These are phyloP conservation scores for Fusarium robinianum DNA, from an alignment of 2,329 filamentous ascomycete species.

Conservation along the genomic window DNA sequence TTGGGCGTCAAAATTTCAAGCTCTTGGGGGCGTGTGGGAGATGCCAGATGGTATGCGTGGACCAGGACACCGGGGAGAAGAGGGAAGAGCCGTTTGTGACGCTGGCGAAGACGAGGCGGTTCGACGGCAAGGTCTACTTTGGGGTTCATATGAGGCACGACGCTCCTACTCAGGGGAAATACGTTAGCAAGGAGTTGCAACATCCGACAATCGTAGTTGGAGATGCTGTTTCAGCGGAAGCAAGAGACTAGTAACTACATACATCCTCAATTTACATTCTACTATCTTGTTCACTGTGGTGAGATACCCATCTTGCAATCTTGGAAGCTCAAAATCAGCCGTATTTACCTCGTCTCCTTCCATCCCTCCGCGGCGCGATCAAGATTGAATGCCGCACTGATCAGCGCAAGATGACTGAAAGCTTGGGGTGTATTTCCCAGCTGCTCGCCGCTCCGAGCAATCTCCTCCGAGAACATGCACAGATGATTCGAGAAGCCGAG, in stretches of 20 bases:
- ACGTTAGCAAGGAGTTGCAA: slow-evolving; percentile 26
- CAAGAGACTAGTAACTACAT: slow-evolving; percentile 7
- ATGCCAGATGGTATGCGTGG: slow-evolving; percentile 95
- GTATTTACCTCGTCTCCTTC: slow-evolving; percentile 22
- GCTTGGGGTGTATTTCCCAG: slow-evolving; percentile 80
- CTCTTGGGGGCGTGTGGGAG: slow-evolving; percentile 83
- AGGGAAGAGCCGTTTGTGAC: slow-evolving; percentile 87
- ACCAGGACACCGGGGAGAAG: slow-evolving; percentile 79
- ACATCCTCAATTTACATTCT: too few relatives aligned
- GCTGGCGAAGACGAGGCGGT: slow-evolving; percentile 81
- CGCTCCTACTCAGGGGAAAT: not conserved
- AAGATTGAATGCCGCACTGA: slow-evolving; percentile 78
- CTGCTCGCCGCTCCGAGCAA: slow-evolving; percentile 74
- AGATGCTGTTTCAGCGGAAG: slow-evolving; percentile 45
- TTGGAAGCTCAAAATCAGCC: not conserved
- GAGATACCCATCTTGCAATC: not conserved
- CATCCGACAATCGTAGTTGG: slow-evolving; percentile 54
- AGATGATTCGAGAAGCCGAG: slow-evolving; percentile 76
- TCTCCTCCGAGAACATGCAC: slow-evolving; percentile 80
- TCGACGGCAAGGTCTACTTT: slow-evolving; percentile 86
- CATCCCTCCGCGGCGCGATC: slow-evolving; percentile 53
- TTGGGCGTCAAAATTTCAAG: slow-evolving; percentile 67
- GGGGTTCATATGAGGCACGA: slow-evolving; percentile 74
- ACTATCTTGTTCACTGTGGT: too few relatives aligned
- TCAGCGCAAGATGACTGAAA: slow-evolving; percentile 75